These are phyloP conservation scores for Bifiguratus adelaidae DNA, from an alignment of 192 early-diverging fungal species.

Conservation along the genomic window DNA sequence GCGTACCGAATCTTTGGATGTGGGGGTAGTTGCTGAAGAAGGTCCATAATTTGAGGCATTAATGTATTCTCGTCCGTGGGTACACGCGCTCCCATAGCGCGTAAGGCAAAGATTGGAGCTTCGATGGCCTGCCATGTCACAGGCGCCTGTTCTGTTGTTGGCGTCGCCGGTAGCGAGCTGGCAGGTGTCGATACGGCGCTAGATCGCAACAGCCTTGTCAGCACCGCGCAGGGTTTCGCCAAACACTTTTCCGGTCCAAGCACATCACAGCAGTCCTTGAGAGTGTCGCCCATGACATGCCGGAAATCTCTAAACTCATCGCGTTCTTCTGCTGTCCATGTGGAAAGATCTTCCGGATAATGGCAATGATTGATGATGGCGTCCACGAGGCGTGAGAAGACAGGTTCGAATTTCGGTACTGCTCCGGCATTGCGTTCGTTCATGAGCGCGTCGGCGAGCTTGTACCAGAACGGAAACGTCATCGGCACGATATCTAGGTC, in stretches of 20 bases:
- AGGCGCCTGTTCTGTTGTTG: slow-evolving; percentile 18
- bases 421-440: slow-evolving; percentile 35
- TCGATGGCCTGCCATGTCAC: slow-evolving; percentile 88
- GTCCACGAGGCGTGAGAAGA: slow-evolving; percentile 64
- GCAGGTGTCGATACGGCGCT: too few species aligned
- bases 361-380: slow-evolving; percentile 79
- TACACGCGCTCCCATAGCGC: slow-evolving; percentile 87
- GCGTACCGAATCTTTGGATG: slow-evolving; percentile 96
- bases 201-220: slow-evolving; percentile 22
- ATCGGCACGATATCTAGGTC: slow-evolving; percentile 81
- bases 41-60: slow-evolving; percentile 86
- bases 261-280: slow-evolving; percentile 89
- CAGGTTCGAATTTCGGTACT: slow-evolving; percentile 40
- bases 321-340: slow-evolving; percentile 76
- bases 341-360: slow-evolving; percentile 63
- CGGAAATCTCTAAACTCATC: slow-evolving; percentile 97
- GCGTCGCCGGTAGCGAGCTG: slow-evolving; percentile 14
- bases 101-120: slow-evolving; percentile 86
- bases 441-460: slow-evolving; percentile 54
- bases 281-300: slow-evolving; percentile 91
- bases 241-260: slow-evolving; percentile 70
- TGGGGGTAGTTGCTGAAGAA: slow-evolving; percentile 72
- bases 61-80: slow-evolving; percentile 56
- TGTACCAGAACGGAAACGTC: slow-evolving; percentile 88
- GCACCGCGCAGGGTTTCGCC: slow-evolving; percentile 44